Evolutionary conservation across 768 basidiomycete species (phyloP).

Genomic region (Piloderma croceum): DNA sequence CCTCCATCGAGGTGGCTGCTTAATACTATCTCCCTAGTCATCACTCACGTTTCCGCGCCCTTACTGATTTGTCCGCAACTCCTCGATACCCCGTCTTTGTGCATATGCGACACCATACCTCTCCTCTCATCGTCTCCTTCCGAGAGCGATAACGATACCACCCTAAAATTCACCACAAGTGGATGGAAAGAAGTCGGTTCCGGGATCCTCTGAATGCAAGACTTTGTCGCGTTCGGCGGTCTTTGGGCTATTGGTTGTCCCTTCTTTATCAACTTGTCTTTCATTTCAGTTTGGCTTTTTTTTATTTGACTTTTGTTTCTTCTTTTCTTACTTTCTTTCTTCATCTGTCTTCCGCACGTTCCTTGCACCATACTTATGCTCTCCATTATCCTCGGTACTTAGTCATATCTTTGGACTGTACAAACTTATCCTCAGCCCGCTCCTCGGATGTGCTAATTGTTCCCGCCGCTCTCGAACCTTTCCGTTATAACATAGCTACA

Average conservation of each 20-base stretch:
- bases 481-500: too few relatives aligned
- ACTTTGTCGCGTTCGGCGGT: constrained; percentile 16
- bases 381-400: constrained; percentile 26
- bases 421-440: too few relatives aligned
- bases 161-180: constrained; percentile 29
- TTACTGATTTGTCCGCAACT: constrained; percentile 5
- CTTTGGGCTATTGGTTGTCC: constrained; percentile 61
- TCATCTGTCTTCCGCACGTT: constrained; percentile 30
- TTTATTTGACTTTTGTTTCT: constrained; percentile 27
- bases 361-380: constrained; percentile 31
- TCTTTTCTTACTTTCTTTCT: constrained; percentile 28
- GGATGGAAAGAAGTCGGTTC: constrained; percentile 44
- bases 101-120: constrained; percentile 23
- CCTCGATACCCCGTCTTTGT: constrained; percentile 25
- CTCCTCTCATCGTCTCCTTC: constrained; percentile 17
- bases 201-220: constrained; percentile 15
- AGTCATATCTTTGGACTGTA: too few relatives aligned
- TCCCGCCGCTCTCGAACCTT: too few relatives aligned
- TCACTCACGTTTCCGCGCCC: constrained; percentile 2
- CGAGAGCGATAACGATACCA: constrained; percentile 28
- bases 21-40: constrained; percentile 5
- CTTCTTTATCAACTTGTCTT: constrained; percentile 46
- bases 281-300: constrained; percentile 21
- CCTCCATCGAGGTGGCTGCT: constrained; percentile 18
- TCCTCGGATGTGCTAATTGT: too few relatives aligned